phyloP scores from a whole-genome alignment of 495 filamentous ascomycete species.

The Aspergillus funiculosus region DNA sequence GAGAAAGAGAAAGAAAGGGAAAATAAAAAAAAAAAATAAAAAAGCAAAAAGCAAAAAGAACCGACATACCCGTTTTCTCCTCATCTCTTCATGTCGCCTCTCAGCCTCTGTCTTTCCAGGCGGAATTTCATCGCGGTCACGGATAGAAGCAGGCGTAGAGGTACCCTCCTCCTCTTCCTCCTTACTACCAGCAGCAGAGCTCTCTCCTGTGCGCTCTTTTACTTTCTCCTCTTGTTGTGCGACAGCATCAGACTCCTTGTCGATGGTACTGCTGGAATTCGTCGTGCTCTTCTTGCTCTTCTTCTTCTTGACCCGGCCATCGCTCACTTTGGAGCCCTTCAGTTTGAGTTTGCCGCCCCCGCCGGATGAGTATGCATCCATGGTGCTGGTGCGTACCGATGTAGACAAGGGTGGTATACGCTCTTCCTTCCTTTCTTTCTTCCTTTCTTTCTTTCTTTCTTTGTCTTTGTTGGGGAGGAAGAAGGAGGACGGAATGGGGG shows the following conservation, averaged over 20 bases:
- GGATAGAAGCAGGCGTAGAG: not conserved
- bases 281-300: constrained; percentile 59
- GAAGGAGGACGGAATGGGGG: not conserved
- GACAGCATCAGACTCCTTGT: constrained; percentile 12
- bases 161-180: constrained; percentile 8
- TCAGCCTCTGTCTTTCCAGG: constrained; percentile 79
- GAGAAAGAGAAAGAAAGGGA: not conserved
- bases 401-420: not conserved
- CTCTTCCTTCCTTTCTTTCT: not conserved
- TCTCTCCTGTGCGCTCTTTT: not conserved
- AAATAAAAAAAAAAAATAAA: not conserved
- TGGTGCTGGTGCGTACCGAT: constrained; percentile 4
- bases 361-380: constrained; percentile 63
- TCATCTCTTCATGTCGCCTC: constrained; percentile 68
- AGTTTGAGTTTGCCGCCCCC: constrained; percentile 69
- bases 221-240: not conserved
- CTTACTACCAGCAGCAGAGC: constrained; percentile 1
- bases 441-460: not conserved
- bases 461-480: not conserved
- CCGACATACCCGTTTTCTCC: constrained; percentile 68
- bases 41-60: not conserved
- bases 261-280: constrained; percentile 38
- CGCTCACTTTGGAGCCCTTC: constrained; percentile 61
- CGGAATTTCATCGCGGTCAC: too few relatives aligned
- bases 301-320: constrained; percentile 48